Percentiles rank a stretch among this genome's conserved stretches.
phyloP scores from a whole-genome alignment of 2,329 filamentous ascomycete genomes.

The Pseudogymnoascus pannorum region DNA sequence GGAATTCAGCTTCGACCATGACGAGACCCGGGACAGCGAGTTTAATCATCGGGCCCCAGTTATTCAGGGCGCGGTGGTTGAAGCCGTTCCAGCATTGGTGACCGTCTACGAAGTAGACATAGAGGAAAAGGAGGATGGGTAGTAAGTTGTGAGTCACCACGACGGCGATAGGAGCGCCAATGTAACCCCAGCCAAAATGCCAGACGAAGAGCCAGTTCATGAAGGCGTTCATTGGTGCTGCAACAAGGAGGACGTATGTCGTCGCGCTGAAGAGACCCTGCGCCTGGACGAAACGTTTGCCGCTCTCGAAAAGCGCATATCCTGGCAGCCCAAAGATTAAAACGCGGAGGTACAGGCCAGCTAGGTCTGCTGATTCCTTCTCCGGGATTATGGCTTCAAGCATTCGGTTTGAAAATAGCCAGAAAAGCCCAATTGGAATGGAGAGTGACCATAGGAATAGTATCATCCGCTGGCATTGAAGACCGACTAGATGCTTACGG shows the following conservation, averaged over 20 bases:
- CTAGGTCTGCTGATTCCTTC: conserved; percentile 59
- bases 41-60: conserved; percentile 79
- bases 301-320: conserved; percentile 67
- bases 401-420: conserved; percentile 61
- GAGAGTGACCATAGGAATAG: conserved; percentile 67
- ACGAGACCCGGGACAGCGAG: conserved; percentile 83
- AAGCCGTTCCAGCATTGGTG: conserved; percentile 77
- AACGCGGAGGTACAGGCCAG: conserved; percentile 66
- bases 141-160: conserved; percentile 68
- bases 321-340: conserved; percentile 65
- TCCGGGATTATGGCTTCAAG: conserved; percentile 64
- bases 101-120: conserved; percentile 65
- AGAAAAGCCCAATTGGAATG: conserved; percentile 64
- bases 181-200: conserved; percentile 60
- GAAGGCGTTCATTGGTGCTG: conserved; percentile 68
- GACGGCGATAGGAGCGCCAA: conserved; percentile 74
- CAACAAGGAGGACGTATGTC: conserved; percentile 68
- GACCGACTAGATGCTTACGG: conserved; percentile 76
- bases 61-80: conserved; percentile 58
- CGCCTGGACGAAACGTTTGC: conserved; percentile 74
- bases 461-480: conserved; percentile 76
- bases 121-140: conserved; percentile 63
- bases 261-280: conserved; percentile 77
- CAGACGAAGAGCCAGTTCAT: conserved; percentile 77
- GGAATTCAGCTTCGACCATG: conserved; percentile 90